Percentiles rank a stretch among this genome's conserved stretches.
Evolutionary conservation across 129 eudicot species (phyloP).

Genomic region (Flaveria linearis): DNA sequence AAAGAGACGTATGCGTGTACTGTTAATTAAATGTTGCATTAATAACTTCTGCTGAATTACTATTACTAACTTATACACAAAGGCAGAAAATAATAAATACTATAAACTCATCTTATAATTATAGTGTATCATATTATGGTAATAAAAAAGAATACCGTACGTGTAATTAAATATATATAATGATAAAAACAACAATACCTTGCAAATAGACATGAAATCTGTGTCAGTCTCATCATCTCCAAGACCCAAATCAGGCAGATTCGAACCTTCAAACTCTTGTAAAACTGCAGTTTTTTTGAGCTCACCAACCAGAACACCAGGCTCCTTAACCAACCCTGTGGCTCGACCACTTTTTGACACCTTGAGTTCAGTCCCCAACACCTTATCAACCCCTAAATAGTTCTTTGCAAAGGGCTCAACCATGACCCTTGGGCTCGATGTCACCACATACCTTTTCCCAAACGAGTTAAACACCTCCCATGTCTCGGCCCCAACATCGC

Average conservation of each 20-base stretch:
- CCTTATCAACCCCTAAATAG: conserved; percentile 78
- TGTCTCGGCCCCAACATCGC: conserved; percentile 70
- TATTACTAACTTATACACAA: no score
- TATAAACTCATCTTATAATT: not conserved
- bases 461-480: conserved; percentile 80
- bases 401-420: conserved; percentile 71
- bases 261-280: conserved; percentile 51
- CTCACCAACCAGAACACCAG: conserved; percentile 70
- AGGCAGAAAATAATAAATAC: no score
- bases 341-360: conserved; percentile 63
- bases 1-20: no score
- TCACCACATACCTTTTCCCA: conserved; percentile 71
- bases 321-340: conserved; percentile 71
- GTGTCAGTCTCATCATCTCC: conserved; percentile 79
- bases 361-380: conserved; percentile 76
- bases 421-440: conserved; percentile 77
- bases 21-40: no score
- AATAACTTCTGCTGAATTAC: no score
- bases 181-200: conserved; percentile 47
- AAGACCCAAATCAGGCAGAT: conserved; percentile 77
- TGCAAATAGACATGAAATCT: conserved; percentile 90
- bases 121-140: not conserved
- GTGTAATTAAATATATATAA: not conserved
- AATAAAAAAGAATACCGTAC: not conserved
- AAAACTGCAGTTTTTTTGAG: conserved; percentile 52